phyloP scores from a whole-genome alignment of 768 basidiomycete genomes.

The Boletus eberwhitei region DNA sequence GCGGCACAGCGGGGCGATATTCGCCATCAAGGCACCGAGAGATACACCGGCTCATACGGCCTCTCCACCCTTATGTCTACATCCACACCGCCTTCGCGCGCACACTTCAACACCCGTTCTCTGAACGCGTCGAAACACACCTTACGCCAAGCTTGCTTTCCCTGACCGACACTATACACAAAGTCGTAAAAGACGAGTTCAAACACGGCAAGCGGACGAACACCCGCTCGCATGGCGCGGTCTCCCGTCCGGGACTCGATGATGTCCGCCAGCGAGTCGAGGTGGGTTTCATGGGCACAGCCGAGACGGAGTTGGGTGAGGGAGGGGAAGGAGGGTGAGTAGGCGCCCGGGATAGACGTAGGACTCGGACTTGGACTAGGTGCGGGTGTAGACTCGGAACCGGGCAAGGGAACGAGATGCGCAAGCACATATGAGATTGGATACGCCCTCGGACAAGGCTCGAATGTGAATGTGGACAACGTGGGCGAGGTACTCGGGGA shows the following conservation, averaged over 20 bases:
- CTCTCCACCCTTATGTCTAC: slow-evolving; percentile 25
- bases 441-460: slow-evolving; percentile 20
- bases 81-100: slow-evolving; percentile 20
- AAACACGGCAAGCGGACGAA: slow-evolving; percentile 13
- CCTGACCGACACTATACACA: slow-evolving; percentile 9
- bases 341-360: background rate
- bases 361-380: background rate
- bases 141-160: slow-evolving; percentile 12
- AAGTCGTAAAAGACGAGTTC: slow-evolving; percentile 27
- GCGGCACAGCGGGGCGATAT: no score
- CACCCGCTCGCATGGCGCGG: slow-evolving; percentile 5
- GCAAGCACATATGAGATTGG: slow-evolving; percentile 18
- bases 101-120: slow-evolving; percentile 20
- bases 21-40: slow-evolving; percentile 12
- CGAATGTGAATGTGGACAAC: slow-evolving; percentile 21
- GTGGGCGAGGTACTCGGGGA: slow-evolving; percentile 17
- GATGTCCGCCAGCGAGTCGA: slow-evolving; percentile 14
- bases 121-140: slow-evolving; percentile 19
- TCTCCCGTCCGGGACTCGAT: slow-evolving; percentile 18
- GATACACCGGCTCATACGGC: slow-evolving; percentile 26
- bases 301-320: slow-evolving; percentile 20
- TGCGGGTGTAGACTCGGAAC: background rate
- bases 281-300: slow-evolving; percentile 21
- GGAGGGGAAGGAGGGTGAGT: slow-evolving; percentile 8
- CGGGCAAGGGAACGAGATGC: slow-evolving; percentile 2